phyloP scores from a whole-genome alignment of 2,329 filamentous ascomycete species.

The Cladosporium oxysporum region DNA sequence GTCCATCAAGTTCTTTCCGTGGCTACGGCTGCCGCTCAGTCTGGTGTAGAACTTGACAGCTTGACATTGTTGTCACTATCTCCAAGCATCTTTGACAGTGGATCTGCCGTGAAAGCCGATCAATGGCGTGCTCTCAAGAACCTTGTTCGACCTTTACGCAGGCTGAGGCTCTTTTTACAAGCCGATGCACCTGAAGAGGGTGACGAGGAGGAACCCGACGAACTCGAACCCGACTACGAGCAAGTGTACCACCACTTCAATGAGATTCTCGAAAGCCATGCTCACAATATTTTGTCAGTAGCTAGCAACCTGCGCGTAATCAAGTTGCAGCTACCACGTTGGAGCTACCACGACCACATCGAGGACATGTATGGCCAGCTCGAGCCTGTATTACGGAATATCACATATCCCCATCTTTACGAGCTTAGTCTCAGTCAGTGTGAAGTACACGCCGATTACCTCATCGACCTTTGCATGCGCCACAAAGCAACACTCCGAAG shows the following conservation, averaged over 20 bases:
- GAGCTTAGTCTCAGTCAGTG: background rate
- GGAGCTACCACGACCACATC: background rate
- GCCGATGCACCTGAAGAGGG: background rate
- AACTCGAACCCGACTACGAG: background rate
- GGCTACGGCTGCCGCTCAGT: background rate
- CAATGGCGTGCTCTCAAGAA: background rate
- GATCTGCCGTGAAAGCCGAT: background rate
- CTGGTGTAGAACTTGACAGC: background rate
- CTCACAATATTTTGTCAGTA: background rate
- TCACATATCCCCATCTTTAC: slow-evolving; percentile 1
- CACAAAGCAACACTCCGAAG: background rate
- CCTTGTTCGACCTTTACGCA: background rate
- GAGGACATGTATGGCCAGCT: background rate
- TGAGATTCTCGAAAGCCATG: too few relatives aligned
- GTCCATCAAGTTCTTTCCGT: background rate
- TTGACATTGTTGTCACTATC: background rate
- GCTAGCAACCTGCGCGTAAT: background rate
- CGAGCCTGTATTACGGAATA: background rate
- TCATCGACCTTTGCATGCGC: background rate
- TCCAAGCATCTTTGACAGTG: background rate
- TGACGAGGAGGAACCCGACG: background rate
- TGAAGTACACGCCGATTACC: background rate
- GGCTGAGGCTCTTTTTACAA: background rate
- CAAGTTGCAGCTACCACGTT: background rate
- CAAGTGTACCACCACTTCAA: too few relatives aligned